Percentiles rank a stretch among this genome's conserved stretches.
These are phyloP conservation scores for Oxytropis ochrocephala DNA, from an alignment of 306 rosid genomes.

Conservation along the genomic window DNA sequence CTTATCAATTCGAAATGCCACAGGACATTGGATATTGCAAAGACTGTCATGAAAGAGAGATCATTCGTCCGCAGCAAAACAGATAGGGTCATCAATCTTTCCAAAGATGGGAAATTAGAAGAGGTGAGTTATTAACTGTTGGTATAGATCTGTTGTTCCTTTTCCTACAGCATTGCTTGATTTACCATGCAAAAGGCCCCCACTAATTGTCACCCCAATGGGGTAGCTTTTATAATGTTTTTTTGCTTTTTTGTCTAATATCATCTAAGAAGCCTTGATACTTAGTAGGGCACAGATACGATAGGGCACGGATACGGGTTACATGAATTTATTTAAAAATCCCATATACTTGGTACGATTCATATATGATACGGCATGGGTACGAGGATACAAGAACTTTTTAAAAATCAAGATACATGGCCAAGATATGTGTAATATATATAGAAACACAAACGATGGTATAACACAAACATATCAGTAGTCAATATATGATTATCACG, in stretches of 20 bases:
- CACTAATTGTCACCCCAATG: background rate
- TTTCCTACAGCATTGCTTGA: background rate
- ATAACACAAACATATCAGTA: too few relatives aligned
- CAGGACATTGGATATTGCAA: constrained; percentile 67
- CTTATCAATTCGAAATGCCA: constrained; percentile 26
- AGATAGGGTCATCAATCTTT: constrained; percentile 57
- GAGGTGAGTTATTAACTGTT: constrained; percentile 43
- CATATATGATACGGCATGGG: too few relatives aligned
- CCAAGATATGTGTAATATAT: too few relatives aligned
- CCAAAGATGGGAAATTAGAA: constrained; percentile 59
- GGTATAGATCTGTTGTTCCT: constrained; percentile 3
- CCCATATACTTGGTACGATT: too few relatives aligned
- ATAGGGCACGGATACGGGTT: too few relatives aligned
- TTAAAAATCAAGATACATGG: too few relatives aligned
- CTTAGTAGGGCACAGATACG: too few relatives aligned
- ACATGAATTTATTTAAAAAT: too few relatives aligned
- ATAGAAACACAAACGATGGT: too few relatives aligned
- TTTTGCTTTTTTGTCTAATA: background rate
- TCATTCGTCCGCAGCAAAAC: constrained; percentile 51
- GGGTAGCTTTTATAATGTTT: background rate
- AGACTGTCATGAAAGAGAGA: constrained; percentile 62
- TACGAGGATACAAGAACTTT: too few relatives aligned
- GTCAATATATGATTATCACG: too few relatives aligned
- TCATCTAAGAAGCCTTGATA: too few relatives aligned
- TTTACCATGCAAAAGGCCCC: constrained; percentile 5